phyloP scores from a whole-genome alignment of 2,329 filamentous ascomycete genomes.

The Capronia epimyces region DNA sequence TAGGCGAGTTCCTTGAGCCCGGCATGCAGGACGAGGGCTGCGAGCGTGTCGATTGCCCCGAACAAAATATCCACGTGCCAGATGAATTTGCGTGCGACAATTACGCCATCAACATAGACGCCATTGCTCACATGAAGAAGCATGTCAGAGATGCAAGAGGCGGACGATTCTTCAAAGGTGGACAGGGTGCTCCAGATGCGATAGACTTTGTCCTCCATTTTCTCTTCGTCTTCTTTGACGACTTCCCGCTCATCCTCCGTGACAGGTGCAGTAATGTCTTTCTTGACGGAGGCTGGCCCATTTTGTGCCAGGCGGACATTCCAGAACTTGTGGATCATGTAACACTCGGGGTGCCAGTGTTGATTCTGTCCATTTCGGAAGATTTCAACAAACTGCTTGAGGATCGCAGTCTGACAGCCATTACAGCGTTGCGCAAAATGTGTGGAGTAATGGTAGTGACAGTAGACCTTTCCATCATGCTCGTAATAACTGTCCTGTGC shows the following conservation, averaged over 20 bases:
- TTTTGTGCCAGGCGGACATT: conserved; percentile 77
- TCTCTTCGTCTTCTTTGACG: conserved; percentile 81
- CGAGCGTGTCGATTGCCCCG: conserved; percentile 76
- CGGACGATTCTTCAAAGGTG: conserved; percentile 94
- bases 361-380: conserved; percentile 97
- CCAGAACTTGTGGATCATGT: conserved; percentile 99
- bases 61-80: conserved; percentile 93
- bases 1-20: conserved; percentile 84
- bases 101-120: conserved; percentile 87
- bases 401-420: conserved; percentile 90
- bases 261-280: conserved; percentile 50
- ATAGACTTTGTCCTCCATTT: conserved; percentile 96
- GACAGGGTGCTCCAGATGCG: conserved; percentile 97
- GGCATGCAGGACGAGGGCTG: conserved; percentile 61
- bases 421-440: conserved; percentile 95
- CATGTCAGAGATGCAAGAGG: conserved; percentile 98
- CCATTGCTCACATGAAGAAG: conserved; percentile 96
- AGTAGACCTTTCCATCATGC: conserved; percentile 92
- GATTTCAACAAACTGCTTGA: conserved; percentile 99
- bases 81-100: conserved; percentile 94
- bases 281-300: conserved; percentile 46
- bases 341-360: conserved; percentile 98
- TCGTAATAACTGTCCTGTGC: conserved; percentile 99
- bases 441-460: conserved; percentile 97
- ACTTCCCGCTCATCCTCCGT: conserved; percentile 64